Conservation (phyloP, 805 yeast species). For the Spathaspora sp. region DNA sequence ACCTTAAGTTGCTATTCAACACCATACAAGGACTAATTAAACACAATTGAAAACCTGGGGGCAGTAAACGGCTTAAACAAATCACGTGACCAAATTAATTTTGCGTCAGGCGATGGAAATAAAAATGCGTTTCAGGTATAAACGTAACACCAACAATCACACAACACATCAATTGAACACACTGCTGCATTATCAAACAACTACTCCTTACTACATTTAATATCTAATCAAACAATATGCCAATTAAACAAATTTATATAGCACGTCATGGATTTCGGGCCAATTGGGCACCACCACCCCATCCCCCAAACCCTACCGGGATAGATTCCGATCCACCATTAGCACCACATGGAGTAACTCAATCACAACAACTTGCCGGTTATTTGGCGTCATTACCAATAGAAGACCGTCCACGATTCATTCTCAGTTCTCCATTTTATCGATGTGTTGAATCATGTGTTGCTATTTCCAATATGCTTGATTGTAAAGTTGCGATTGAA, state of each 20-base stretch:
- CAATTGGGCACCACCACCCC: slow-evolving; percentile 76
- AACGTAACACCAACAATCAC: neutral
- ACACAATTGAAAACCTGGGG: too few relatives aligned
- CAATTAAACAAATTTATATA: slow-evolving; percentile 57
- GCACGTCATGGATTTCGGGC: slow-evolving; percentile 89
- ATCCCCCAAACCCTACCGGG: slow-evolving; percentile 81
- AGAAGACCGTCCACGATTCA: slow-evolving; percentile 61
- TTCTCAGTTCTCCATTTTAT: slow-evolving; percentile 82
- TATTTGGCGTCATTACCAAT: slow-evolving; percentile 43
- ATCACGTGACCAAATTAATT: neutral
- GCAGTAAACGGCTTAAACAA: neutral
- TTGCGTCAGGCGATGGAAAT: neutral
- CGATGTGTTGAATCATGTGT: slow-evolving; percentile 80
- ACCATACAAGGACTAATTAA: too few relatives aligned
- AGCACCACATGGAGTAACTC: slow-evolving; percentile 84
- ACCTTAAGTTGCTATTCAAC: too few relatives aligned
- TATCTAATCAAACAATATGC: slow-evolving; percentile 24
- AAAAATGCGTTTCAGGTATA: neutral
- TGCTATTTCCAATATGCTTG: slow-evolving; percentile 62
- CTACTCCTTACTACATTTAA: too few relatives aligned
- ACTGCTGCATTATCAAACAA: too few relatives aligned
- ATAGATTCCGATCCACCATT: slow-evolving; percentile 85
- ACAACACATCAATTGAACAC: too few relatives aligned
- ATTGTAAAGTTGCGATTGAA: slow-evolving; percentile 62
- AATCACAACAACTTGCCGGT: slow-evolving; percentile 75